Conservation (phyloP, 495 filamentous ascomycete species). For the Tuber indicum region DNA sequence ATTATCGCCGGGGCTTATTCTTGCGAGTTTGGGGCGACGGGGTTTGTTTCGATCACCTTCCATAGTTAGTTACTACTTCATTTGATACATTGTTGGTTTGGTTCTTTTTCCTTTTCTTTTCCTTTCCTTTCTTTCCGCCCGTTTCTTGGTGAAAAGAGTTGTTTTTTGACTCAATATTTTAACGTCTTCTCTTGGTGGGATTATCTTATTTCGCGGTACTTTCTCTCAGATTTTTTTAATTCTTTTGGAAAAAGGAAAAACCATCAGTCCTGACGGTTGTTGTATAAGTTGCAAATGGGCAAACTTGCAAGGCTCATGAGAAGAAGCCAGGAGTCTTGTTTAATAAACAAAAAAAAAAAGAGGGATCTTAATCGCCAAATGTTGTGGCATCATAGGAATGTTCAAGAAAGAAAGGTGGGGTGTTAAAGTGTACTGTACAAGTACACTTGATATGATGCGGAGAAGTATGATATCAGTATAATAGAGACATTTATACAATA, state of each 20-base stretch:
- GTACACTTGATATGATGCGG: not conserved
- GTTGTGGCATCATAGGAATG: not conserved
- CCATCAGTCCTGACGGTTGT: not conserved
- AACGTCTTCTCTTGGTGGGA: not conserved
- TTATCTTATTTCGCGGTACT: slow-evolving; percentile 4
- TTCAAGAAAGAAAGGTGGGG: not conserved
- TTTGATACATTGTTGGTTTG: slow-evolving; percentile 29
- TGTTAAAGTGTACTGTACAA: not conserved
- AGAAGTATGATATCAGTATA: not conserved
- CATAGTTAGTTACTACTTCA: not conserved
- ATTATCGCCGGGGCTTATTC: slow-evolving; percentile 20
- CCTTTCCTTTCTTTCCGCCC: not conserved
- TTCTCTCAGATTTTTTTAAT: not conserved
- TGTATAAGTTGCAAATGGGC: not conserved
- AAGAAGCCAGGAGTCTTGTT: not conserved
- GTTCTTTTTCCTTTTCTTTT: slow-evolving; percentile 22
- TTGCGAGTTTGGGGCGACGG: slow-evolving; percentile 27
- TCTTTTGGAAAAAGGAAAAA: not conserved
- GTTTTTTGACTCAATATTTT: not conserved
- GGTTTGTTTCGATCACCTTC: slow-evolving; percentile 17
- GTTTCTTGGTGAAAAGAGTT: slow-evolving; percentile 1
- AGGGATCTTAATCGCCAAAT: not conserved
- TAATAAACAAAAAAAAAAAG: not conserved
- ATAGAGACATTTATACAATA: not conserved
- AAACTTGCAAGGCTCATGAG: not conserved